A percentile compares a stretch with the other conserved stretches of the same genome.
Evolutionary conservation across 179 eudicot genomes (phyloP).

Genomic region (Pouteria campechiana): DNA sequence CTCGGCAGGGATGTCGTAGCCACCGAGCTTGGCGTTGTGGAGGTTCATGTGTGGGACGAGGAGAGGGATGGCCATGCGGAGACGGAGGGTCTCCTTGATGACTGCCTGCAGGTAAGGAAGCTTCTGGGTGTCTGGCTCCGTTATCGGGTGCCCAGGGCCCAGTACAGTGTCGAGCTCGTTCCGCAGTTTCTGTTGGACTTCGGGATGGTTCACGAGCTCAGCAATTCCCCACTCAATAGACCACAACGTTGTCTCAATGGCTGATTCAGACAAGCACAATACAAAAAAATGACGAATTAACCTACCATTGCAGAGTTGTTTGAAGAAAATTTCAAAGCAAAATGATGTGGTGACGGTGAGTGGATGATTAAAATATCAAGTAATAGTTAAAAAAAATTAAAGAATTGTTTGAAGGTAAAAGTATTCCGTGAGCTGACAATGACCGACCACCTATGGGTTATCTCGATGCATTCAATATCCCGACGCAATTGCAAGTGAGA

Average conservation of each 20-base stretch:
- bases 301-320: too few relatives aligned
- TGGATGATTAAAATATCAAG: too few relatives aligned
- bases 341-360: too few relatives aligned
- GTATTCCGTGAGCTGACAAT: too few relatives aligned
- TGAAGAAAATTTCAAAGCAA: too few relatives aligned
- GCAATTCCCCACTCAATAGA: slow-evolving; percentile 33
- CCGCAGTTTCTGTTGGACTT: slow-evolving; percentile 22
- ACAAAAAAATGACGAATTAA: too few relatives aligned
- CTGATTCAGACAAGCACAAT: too few relatives aligned
- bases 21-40: slow-evolving; percentile 25
- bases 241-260: slow-evolving; percentile 31
- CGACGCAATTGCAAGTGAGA: too few relatives aligned
- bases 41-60: slow-evolving; percentile 48
- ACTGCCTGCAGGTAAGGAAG: slow-evolving; percentile 36
- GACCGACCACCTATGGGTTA: too few relatives aligned
- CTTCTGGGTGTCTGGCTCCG: slow-evolving; percentile 23
- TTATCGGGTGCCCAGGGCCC: slow-evolving; percentile 20
- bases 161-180: slow-evolving; percentile 20
- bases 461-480: too few relatives aligned
- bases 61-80: slow-evolving; percentile 27
- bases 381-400: too few relatives aligned
- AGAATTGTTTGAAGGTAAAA: too few relatives aligned
- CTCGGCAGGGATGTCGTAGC: slow-evolving; percentile 27
- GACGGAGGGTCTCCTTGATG: slow-evolving; percentile 33
- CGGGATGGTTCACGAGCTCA: slow-evolving; percentile 25